Conservation (phyloP, 768 basidiomycete species). For the Trametes gibbosa region DNA sequence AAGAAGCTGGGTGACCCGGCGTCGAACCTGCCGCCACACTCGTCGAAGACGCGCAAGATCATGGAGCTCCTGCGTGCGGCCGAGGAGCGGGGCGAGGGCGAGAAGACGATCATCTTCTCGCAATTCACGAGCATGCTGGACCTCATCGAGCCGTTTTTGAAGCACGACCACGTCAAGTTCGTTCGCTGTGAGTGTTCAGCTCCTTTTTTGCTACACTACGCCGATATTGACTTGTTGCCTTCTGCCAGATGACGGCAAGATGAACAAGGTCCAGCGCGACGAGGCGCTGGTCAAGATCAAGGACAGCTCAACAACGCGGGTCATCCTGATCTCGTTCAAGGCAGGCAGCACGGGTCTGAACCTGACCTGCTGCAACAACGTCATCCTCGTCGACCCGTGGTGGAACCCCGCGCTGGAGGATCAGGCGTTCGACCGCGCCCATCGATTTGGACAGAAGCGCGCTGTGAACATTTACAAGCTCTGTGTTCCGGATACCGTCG, state of each 20-base stretch:
- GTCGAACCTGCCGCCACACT: constrained; percentile 57
- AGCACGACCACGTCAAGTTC: constrained; percentile 60
- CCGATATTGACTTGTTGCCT: background rate
- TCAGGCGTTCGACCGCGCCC: constrained; percentile 91
- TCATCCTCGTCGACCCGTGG: constrained; percentile 92
- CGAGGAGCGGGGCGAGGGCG: constrained; percentile 53
- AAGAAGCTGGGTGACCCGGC: constrained; percentile 33
- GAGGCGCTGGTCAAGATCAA: constrained; percentile 72
- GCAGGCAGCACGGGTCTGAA: constrained; percentile 92
- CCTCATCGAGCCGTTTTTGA: constrained; percentile 82
- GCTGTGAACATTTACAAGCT: constrained; percentile 89
- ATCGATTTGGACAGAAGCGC: constrained; percentile 85
- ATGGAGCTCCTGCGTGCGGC: constrained; percentile 69
- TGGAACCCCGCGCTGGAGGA: constrained; percentile 94
- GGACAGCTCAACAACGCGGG: constrained; percentile 50
- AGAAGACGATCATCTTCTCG: constrained; percentile 97
- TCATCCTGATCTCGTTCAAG: constrained; percentile 96
- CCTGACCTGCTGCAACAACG: constrained; percentile 90
- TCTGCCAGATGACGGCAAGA: constrained; percentile 81
- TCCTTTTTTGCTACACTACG: background rate
- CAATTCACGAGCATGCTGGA: constrained; percentile 90
- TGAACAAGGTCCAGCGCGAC: constrained; percentile 76
- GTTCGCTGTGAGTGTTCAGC: constrained; percentile 72
- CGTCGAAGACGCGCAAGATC: constrained; percentile 86
- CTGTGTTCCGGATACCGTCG: constrained; percentile 82